A percentile compares a stretch with the other conserved stretches of the same genome.
phyloP scores from a whole-genome alignment of 768 basidiomycete species.

The Termitomyces sp. region DNA sequence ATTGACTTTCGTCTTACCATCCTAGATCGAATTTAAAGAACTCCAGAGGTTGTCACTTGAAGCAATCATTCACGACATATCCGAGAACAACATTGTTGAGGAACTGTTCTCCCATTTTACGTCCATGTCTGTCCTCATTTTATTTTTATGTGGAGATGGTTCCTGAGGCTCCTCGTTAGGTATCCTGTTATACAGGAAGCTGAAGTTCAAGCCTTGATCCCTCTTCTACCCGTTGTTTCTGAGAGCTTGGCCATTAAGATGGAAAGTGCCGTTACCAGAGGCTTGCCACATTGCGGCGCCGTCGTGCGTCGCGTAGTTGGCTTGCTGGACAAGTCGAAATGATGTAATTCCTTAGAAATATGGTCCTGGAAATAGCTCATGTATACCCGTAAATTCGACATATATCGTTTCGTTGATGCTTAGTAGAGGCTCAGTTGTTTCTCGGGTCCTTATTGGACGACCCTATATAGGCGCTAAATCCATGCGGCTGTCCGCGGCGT shows the following conservation, averaged over 20 bases:
- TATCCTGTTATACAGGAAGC: slow-evolving; percentile 11
- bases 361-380: not conserved
- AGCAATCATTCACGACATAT: slow-evolving; percentile 11
- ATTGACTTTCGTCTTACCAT: not conserved
- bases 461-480: not conserved
- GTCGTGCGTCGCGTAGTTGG: not conserved
- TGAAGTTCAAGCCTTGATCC: slow-evolving; percentile 1
- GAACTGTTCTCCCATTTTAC: slow-evolving; percentile 21
- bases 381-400: not conserved
- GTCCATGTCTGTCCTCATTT: slow-evolving; percentile 13
- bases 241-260: slow-evolving; percentile 1
- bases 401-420: not conserved
- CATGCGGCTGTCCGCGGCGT: not conserved
- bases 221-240: not conserved
- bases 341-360: not conserved
- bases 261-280: not conserved
- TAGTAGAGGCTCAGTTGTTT: not conserved
- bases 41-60: slow-evolving; percentile 15
- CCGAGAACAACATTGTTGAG: slow-evolving; percentile 17
- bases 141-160: not conserved
- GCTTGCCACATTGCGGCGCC: not conserved
- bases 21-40: slow-evolving; percentile 14
- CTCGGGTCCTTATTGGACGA: not conserved
- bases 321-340: not conserved
- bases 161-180: not conserved